A percentile compares a stretch with the other conserved stretches of the same genome.
phyloP scores from a whole-genome alignment of 192 early-diverging fungal genomes.

The Rhizophlyctis rosea region DNA sequence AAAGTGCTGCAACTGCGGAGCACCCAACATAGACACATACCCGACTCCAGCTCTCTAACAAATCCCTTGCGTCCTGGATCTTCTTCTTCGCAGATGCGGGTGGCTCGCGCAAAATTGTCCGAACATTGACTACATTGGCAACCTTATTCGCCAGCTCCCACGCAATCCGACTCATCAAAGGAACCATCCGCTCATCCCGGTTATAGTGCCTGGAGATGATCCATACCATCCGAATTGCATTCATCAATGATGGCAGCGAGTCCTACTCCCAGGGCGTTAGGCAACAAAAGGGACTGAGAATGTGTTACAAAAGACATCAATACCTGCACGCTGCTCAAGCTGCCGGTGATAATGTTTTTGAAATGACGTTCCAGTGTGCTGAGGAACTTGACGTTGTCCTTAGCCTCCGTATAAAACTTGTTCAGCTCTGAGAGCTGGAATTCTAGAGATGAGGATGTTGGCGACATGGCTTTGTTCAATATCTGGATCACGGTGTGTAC shows the following conservation, averaged over 20 bases:
- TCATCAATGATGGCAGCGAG: conserved; percentile 54
- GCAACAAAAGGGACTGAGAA: too few relatives aligned
- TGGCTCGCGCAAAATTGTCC: conserved; percentile 50
- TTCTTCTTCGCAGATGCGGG: conserved; percentile 53
- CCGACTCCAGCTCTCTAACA: conserved; percentile 57
- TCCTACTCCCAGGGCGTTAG: conserved; percentile 33
- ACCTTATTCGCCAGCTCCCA: conserved; percentile 64
- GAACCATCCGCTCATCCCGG: conserved; percentile 64
- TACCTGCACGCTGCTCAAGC: conserved; percentile 47
- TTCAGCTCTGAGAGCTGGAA: conserved; percentile 55
- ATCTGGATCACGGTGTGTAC: conserved; percentile 55
- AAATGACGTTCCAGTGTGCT: conserved; percentile 62
- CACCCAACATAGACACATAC: too few relatives aligned
- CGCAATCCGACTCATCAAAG: conserved; percentile 58
- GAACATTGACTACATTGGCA: conserved; percentile 52
- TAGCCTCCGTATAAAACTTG: conserved; percentile 60
- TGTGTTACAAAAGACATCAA: background rate
- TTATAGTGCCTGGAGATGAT: conserved; percentile 68
- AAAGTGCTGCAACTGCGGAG: background rate
- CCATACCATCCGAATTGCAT: conserved; percentile 67
- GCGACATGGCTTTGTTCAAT: conserved; percentile 37
- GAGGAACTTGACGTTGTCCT: conserved; percentile 66
- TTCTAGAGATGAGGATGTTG: conserved; percentile 49
- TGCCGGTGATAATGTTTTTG: conserved; percentile 56
- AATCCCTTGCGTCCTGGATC: conserved; percentile 53